These are phyloP conservation scores for Suhomyces choctaworum DNA, from an alignment of 1,139 yeast species.

Conservation along the genomic window DNA sequence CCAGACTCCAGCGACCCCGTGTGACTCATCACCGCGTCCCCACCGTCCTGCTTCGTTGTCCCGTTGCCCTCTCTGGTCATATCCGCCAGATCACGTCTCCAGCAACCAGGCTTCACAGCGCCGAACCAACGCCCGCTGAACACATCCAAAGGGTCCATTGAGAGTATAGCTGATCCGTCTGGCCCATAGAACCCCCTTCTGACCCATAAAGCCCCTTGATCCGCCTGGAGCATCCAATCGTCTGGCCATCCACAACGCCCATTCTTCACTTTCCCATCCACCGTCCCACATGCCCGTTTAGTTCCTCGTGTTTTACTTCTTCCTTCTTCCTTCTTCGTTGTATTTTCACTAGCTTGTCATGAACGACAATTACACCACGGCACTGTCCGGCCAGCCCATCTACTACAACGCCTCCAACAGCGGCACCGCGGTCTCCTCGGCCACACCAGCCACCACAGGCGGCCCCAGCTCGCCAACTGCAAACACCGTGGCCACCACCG, in stretches of 20 bases:
- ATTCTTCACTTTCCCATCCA: too few species aligned
- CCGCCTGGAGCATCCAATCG: too few species aligned
- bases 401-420: slow-evolving; percentile 12
- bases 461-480: slow-evolving; percentile 6
- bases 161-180: too few species aligned
- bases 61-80: too few species aligned
- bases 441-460: slow-evolving; percentile 7
- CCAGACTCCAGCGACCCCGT: too few species aligned
- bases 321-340: slow-evolving; percentile 3
- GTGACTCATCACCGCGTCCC: too few species aligned
- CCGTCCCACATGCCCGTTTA: not conserved
- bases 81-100: too few species aligned
- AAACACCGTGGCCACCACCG: slow-evolving; percentile 4
- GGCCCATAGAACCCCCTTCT: too few species aligned
- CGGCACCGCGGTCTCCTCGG: slow-evolving; percentile 2
- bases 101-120: too few species aligned
- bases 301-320: slow-evolving; percentile 4
- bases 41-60: too few species aligned
- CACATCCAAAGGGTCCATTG: slow-evolving; percentile 2
- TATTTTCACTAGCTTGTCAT: slow-evolving; percentile 7
- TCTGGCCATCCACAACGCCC: too few species aligned
- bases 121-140: not conserved
- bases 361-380: slow-evolving; percentile 17
- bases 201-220: too few species aligned
- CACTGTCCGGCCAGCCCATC: slow-evolving; percentile 13